Evolutionary conservation across 805 yeast species (phyloP).

Genomic region (Scheffersomyces ergatensis): DNA sequence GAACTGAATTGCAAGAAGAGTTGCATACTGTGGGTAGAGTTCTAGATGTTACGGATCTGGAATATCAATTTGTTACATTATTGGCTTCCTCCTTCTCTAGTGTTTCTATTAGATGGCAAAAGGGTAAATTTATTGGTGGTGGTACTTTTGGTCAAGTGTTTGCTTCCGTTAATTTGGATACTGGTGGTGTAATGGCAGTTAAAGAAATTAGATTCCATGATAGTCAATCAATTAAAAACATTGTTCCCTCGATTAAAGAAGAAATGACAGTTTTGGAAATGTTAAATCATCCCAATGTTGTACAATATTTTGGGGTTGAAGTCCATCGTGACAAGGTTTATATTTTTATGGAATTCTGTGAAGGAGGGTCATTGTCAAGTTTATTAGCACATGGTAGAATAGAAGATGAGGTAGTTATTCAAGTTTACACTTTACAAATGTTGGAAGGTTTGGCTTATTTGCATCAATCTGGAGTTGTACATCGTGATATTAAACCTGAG

Average conservation of each 20-base stretch:
- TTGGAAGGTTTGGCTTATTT: slow-evolving; percentile 92
- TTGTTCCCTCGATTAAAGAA: slow-evolving; percentile 86
- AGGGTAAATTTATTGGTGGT: slow-evolving; percentile 88
- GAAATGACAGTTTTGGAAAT: slow-evolving; percentile 96
- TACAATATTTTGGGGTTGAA: slow-evolving; percentile 95
- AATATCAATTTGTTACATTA: slow-evolving; percentile 80
- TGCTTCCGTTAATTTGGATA: slow-evolving; percentile 88
- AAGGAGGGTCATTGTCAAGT: slow-evolving; percentile 88
- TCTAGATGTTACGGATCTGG: slow-evolving; percentile 81
- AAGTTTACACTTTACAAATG: slow-evolving; percentile 87
- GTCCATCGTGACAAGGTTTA: slow-evolving; percentile 94
- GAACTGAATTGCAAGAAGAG: slow-evolving; percentile 43
- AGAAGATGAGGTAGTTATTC: slow-evolving; percentile 91
- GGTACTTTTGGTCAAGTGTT: slow-evolving; percentile 95
- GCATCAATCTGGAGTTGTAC: slow-evolving; percentile 94
- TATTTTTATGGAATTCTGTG: slow-evolving; percentile 96
- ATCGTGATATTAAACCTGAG: slow-evolving; percentile 95
- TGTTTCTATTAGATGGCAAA: slow-evolving; percentile 95
- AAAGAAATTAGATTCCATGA: slow-evolving; percentile 92
- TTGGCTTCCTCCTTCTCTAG: slow-evolving; percentile 87
- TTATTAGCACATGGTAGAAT: slow-evolving; percentile 88
- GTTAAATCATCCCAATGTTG: slow-evolving; percentile 94
- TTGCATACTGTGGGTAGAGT: slow-evolving; percentile 73
- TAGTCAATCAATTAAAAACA: slow-evolving; percentile 75
- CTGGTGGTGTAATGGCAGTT: slow-evolving; percentile 96